Evolutionary conservation across 306 rosid genomes (phyloP).

Genomic region (Pterocarpus macrocarpus): DNA sequence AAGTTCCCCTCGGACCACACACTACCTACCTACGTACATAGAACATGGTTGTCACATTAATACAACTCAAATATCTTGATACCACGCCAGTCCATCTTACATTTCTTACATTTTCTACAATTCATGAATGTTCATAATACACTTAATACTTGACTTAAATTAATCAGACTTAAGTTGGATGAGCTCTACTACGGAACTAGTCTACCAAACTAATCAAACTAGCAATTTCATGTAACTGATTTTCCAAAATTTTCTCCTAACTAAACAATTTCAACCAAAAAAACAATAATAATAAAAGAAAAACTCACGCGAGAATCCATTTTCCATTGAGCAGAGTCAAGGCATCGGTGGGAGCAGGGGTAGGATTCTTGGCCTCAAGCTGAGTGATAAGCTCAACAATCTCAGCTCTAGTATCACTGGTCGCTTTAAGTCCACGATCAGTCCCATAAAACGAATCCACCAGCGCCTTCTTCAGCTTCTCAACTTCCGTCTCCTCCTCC

Average conservation of each 20-base stretch:
- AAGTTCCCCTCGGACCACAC: background rate
- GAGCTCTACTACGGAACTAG: no score
- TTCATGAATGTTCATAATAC: no score
- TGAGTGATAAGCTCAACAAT: constrained; percentile 89
- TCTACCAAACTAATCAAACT: no score
- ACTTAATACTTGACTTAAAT: no score
- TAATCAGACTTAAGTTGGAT: no score
- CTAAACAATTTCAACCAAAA: no score
- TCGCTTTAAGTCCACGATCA: constrained; percentile 77
- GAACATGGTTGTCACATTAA: background rate
- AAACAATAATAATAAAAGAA: no score
- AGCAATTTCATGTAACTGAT: no score
- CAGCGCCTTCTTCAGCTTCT: constrained; percentile 73
- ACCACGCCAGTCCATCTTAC: no score
- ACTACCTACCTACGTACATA: background rate
- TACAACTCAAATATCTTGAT: background rate
- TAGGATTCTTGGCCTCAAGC: constrained; percentile 86
- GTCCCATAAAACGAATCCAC: constrained; percentile 84
- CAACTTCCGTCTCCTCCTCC: constrained; percentile 56
- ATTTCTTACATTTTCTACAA: no score
- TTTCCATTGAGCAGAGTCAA: constrained; percentile 83
- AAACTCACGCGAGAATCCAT: constrained; percentile 89
- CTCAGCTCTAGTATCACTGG: constrained; percentile 89
- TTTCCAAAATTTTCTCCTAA: background rate
- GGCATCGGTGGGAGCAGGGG: constrained; percentile 92